These are phyloP conservation scores for Hypoxylon sp. DNA, from an alignment of 2,329 filamentous ascomycete genomes.

Conservation along the genomic window DNA sequence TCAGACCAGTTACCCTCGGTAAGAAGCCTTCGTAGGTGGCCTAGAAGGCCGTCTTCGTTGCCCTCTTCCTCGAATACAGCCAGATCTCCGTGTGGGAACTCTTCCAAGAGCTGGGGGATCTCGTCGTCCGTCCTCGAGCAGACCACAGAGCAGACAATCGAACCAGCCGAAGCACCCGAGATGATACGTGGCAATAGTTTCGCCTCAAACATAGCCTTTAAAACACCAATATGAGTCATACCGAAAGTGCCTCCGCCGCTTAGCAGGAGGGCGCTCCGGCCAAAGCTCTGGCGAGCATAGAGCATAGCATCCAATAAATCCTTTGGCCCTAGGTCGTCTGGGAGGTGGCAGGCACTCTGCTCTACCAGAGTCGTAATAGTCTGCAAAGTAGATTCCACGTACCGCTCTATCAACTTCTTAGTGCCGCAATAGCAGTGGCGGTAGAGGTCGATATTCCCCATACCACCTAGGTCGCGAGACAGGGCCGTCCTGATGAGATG, in stretches of 20 bases:
- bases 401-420: conserved; percentile 87
- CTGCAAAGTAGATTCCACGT: conserved; percentile 83
- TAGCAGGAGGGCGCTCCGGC: conserved; percentile 84
- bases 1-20: conserved; percentile 90
- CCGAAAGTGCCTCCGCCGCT: conserved; percentile 92
- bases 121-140: conserved; percentile 85
- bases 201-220: conserved; percentile 83
- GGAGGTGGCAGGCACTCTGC: conserved; percentile 63
- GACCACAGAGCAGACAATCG: conserved; percentile 85
- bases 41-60: conserved; percentile 72
- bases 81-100: conserved; percentile 84
- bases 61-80: conserved; percentile 80
- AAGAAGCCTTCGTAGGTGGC: conserved; percentile 79
- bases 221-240: conserved; percentile 91
- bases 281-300: conserved; percentile 82
- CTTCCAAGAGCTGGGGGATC: conserved; percentile 76
- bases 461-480: conserved; percentile 85
- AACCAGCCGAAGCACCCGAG: conserved; percentile 88
- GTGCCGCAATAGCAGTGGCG: conserved; percentile 88
- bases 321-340: conserved; percentile 70
- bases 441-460: conserved; percentile 87
- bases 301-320: conserved; percentile 77
- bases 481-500: conserved; percentile 85
- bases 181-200: conserved; percentile 86
- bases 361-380: conserved; percentile 82